Base-by-base conservation (phyloP, 768 basidiomycete species). In the Hygrocybe coccinea region DNA sequence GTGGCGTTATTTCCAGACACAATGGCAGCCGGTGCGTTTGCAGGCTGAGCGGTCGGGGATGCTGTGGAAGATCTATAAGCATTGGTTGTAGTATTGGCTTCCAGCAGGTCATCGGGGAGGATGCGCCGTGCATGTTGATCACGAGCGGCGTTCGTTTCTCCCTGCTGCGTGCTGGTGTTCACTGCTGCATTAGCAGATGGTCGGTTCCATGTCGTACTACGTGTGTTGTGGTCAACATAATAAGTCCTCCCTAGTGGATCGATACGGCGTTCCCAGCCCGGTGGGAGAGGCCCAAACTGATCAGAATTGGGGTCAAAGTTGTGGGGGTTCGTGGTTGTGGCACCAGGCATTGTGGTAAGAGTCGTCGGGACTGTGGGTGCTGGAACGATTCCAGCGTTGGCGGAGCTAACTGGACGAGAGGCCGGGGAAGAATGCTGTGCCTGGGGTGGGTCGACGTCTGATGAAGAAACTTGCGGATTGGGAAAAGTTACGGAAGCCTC, bases 141-240 rank as follows among this genome's bases (percentile, higher is more conserved):
- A 50, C 89, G 87, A 49, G 91, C 91, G 8, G 87, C 88, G 67
- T 87, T 88, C 11, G 88, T 90, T 67, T 90, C 90, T 52, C 70
- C 84, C 62, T 87, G 85, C 67, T 90, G 88, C 4, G 80, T 74
- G 35, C 75, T 80, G 46, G 74, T 80, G 65, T 95, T 95, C 12
- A 80, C 84, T 3, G 83, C 80, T 44, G 88, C 86, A 64, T 79
- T 92, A 11, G 82, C 72, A 21, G 87, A 90, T 6, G 95, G 95
- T 15, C 97, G 77, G 68, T 92, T 95, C 97, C 97, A 99, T 0
- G 97, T 98, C 6, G 97, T 99, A 11, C 89, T 91, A 54, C 97
- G 87, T 8, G 91, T 92, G 69, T 97, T 98, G 74, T 98, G 97
- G 68, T 99, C 97, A 53, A 99, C 97, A 69, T 98, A 99, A 70